Evolutionary conservation across 2,329 filamentous ascomycete genomes (phyloP).

Genomic region (Aspergillus sp.): DNA sequence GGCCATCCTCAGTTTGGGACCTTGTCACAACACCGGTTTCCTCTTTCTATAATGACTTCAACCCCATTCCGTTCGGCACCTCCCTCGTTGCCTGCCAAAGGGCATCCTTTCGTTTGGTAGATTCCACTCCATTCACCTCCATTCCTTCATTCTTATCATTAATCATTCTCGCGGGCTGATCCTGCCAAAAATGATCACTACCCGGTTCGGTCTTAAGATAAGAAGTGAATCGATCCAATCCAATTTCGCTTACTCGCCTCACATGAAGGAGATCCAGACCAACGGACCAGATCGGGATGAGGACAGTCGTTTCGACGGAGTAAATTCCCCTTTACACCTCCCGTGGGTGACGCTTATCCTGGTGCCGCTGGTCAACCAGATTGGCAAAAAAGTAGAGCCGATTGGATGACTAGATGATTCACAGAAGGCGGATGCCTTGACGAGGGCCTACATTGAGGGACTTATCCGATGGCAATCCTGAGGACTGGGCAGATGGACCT

Average conservation of each 20-base stretch:
- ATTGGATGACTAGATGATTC: slow-evolving; percentile 3
- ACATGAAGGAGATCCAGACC: not conserved
- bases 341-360: slow-evolving; percentile 1
- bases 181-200: not conserved
- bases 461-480: slow-evolving; percentile 1
- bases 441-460: not conserved
- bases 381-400: slow-evolving; percentile 1
- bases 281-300: slow-evolving; percentile 1
- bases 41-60: too few species aligned
- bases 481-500: not conserved
- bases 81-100: too few species aligned
- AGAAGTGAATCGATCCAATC: not conserved
- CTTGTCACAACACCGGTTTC: too few species aligned
- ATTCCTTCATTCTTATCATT: too few species aligned
- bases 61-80: too few species aligned
- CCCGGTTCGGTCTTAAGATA: not conserved
- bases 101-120: too few species aligned
- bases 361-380: slow-evolving; percentile 2
- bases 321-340: not conserved
- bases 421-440: slow-evolving; percentile 2
- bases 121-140: too few species aligned
- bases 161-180: too few species aligned
- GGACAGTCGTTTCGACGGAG: slow-evolving; percentile 1
- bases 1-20: too few species aligned
- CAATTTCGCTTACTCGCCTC: not conserved